A percentile compares a stretch with the other conserved stretches of the same genome.
Conservation (phyloP, 352 stramenopile species). For the Phytopythium aichiense region DNA sequence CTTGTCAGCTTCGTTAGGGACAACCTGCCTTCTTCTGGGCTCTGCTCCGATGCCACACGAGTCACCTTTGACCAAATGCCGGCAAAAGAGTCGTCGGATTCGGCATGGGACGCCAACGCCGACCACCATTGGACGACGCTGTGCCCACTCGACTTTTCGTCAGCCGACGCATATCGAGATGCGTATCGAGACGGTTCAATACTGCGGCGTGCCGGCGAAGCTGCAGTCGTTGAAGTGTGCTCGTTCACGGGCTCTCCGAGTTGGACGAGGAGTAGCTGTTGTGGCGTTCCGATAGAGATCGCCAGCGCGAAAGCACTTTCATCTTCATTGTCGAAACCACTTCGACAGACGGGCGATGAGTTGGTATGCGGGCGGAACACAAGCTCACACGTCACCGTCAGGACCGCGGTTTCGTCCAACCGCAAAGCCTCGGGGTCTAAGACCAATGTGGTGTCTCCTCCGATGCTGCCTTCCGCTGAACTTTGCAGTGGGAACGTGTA, state of each 20-base stretch:
- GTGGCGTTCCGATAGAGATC: neutral
- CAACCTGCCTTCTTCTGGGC: neutral
- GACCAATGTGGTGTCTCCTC: constrained; percentile 20
- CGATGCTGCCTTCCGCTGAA: neutral
- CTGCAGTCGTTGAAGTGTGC: neutral
- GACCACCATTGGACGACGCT: constrained; percentile 37
- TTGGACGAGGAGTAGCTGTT: constrained; percentile 4
- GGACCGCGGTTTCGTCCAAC: constrained; percentile 17
- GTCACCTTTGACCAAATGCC: constrained; percentile 27
- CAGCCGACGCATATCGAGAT: neutral
- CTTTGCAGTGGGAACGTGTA: constrained; percentile 34
- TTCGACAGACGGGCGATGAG: neutral
- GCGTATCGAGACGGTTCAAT: neutral
- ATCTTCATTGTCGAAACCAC: neutral
- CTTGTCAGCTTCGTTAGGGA: constrained; percentile 12
- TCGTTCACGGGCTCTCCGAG: neutral
- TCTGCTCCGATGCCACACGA: neutral
- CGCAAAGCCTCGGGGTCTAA: constrained; percentile 25
- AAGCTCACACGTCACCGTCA: constrained; percentile 36
- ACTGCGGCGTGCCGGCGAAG: neutral
- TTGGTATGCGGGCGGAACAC: constrained; percentile 25
- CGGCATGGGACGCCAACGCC: constrained; percentile 25
- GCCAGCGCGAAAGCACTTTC: neutral
- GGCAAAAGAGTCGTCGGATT: constrained; percentile 23
- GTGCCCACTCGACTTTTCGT: constrained; percentile 10